A percentile compares a stretch with the other conserved stretches of the same genome.
Evolutionary conservation across 129 eudicot genomes (phyloP).

Genomic region (Heracleum sosnowskyi): DNA sequence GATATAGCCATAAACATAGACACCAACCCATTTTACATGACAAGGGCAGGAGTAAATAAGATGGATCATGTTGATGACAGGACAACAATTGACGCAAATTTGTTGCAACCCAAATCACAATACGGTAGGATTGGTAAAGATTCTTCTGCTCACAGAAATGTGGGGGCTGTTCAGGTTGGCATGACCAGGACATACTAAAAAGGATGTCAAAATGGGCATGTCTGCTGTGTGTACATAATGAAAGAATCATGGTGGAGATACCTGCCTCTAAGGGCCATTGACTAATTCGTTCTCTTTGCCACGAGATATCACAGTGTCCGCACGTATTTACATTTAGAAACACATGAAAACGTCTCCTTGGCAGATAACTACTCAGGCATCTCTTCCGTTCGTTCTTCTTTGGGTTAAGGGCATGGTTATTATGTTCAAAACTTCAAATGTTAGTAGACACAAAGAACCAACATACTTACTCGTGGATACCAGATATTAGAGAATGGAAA

Average conservation of each 20-base stretch:
- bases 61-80: conserved; percentile 24
- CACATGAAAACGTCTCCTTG: too few species aligned
- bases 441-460: neutral
- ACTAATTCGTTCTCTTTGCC: neutral
- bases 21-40: conserved; percentile 43
- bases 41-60: conserved; percentile 31
- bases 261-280: neutral
- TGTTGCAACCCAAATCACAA: conserved; percentile 42
- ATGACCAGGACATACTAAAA: conserved; percentile 31
- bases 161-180: conserved; percentile 47
- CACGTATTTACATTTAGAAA: neutral
- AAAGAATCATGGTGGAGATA: neutral
- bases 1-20: conserved; percentile 51
- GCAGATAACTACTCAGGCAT: neutral
- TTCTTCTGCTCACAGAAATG: conserved; percentile 39
- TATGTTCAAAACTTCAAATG: too few species aligned
- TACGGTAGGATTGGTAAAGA: conserved; percentile 17
- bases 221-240: neutral
- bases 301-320: neutral
- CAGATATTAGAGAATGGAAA: neutral
- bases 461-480: neutral
- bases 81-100: conserved; percentile 31
- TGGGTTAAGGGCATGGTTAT: neutral
- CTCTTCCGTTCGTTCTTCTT: neutral
- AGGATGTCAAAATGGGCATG: neutral